Evolutionary conservation across 805 yeast genomes (phyloP).

Genomic region (Alloascoidea africana): DNA sequence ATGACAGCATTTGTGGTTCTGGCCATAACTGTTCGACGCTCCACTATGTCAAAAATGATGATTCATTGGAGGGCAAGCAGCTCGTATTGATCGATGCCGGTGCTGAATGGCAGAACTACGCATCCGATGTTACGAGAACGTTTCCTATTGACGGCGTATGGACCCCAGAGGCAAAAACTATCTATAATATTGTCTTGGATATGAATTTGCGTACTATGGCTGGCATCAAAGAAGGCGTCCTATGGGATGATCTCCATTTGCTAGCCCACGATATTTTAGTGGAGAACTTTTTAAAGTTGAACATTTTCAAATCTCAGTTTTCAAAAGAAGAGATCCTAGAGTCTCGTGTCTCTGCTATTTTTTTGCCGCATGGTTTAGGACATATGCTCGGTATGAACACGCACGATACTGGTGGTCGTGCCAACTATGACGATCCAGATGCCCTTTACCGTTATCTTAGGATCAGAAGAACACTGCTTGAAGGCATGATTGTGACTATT

Average conservation of each 20-base stretch:
- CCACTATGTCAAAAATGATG: constrained; percentile 80
- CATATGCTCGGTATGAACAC: constrained; percentile 91
- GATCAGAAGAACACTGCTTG: constrained; percentile 54
- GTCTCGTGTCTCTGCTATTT: constrained; percentile 58
- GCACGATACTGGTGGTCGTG: constrained; percentile 86
- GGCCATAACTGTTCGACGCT: constrained; percentile 86
- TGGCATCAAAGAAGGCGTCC: constrained; percentile 65
- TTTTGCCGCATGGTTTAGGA: constrained; percentile 94
- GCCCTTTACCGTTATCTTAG: constrained; percentile 66
- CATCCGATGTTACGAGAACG: constrained; percentile 88
- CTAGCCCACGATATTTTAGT: constrained; percentile 69
- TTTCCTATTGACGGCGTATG: constrained; percentile 88
- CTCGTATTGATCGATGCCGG: constrained; percentile 89
- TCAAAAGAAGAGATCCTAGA: constrained; percentile 51
- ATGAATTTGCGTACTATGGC: constrained; percentile 70
- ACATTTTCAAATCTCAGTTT: constrained; percentile 46
- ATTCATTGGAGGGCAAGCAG: constrained; percentile 36
- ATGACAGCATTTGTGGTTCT: constrained; percentile 92
- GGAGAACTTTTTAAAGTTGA: constrained; percentile 52
- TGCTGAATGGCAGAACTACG: constrained; percentile 90
- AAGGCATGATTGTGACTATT: constrained; percentile 80
- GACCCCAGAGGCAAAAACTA: constrained; percentile 73
- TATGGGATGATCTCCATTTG: constrained; percentile 77
- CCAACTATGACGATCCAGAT: constrained; percentile 77
- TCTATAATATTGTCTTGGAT: constrained; percentile 63